Percentiles rank a stretch among this genome's conserved stretches.
Evolutionary conservation across 176 grass and related monocot genomes (phyloP).

Genomic region (Oryza glaberrima): DNA sequence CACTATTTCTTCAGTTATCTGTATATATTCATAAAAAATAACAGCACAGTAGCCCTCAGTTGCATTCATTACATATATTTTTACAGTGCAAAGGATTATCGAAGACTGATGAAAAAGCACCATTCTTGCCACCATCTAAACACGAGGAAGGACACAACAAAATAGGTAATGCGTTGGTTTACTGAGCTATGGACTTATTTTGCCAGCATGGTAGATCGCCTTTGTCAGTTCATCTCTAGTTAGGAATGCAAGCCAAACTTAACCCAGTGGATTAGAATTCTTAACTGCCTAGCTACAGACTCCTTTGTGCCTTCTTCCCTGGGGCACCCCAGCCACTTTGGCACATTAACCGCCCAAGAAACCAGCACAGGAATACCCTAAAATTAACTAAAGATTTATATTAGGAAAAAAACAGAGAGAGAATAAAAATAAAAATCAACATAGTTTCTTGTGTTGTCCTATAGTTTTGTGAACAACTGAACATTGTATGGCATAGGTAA

Average conservation of each 20-base stretch:
- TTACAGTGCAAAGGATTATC: not conserved
- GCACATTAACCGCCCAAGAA: slow-evolving; percentile 2
- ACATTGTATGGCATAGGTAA: not conserved
- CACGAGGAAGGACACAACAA: not conserved
- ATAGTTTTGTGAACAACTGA: not conserved
- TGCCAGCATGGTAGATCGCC: not conserved
- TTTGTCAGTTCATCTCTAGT: slow-evolving; percentile 16
- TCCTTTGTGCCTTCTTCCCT: not conserved
- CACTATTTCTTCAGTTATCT: slow-evolving; percentile 76
- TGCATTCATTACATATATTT: not conserved
- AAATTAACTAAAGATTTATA: not conserved
- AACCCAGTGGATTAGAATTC: not conserved
- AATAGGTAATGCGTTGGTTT: slow-evolving; percentile 1
- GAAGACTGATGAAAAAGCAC: not conserved
- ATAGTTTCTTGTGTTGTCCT: not conserved
- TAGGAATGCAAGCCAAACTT: slow-evolving; percentile 5
- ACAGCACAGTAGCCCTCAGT: slow-evolving; percentile 33
- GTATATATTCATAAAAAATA: slow-evolving; percentile 33
- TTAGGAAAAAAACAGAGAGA: not conserved
- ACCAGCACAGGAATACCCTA: not conserved
- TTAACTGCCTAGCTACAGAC: slow-evolving; percentile 10
- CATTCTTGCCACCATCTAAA: slow-evolving; percentile 10
- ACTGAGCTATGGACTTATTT: not conserved
- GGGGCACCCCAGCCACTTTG: not conserved
- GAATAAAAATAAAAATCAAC: not conserved